phyloP scores from a whole-genome alignment of 2,329 filamentous ascomycete species.

The Fusarium temperatum region DNA sequence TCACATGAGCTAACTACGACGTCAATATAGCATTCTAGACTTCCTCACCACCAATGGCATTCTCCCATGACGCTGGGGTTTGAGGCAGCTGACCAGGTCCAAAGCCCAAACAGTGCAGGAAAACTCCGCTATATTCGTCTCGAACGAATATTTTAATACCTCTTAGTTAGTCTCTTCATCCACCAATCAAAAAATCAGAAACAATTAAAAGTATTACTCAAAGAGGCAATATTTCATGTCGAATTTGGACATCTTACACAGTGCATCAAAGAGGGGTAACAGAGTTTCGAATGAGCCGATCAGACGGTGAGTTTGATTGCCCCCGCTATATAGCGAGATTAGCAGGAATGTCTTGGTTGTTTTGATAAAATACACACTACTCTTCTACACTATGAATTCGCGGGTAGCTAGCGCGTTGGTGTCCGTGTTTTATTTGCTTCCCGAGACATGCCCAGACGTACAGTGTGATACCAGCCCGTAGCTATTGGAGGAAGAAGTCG shows the following conservation, averaged over 20 bases:
- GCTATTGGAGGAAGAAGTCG: not conserved
- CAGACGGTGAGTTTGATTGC: not conserved
- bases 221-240: not conserved
- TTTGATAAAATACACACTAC: not conserved
- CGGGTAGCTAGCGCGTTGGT: not conserved
- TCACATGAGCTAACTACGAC: not conserved
- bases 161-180: rapidly evolving
- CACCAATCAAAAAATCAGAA: not conserved
- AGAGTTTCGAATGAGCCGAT: not conserved
- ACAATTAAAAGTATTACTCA: not conserved
- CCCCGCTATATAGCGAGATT: not conserved
- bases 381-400: too few relatives aligned
- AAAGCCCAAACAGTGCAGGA: not conserved
- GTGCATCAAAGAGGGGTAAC: not conserved
- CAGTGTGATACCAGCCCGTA: not conserved
- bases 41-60: not conserved
- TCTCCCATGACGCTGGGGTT: not conserved
- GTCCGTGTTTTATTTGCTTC: not conserved
- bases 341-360: not conserved
- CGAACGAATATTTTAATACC: not conserved
- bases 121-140: not conserved
- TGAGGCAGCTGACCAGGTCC: not conserved
- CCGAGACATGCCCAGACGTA: not conserved
- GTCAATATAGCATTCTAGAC: not conserved
- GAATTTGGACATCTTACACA: not conserved